These are phyloP conservation scores for Talaromyces amestolkiae DNA, from an alignment of 2,329 filamentous ascomycete genomes.

Conservation along the genomic window DNA sequence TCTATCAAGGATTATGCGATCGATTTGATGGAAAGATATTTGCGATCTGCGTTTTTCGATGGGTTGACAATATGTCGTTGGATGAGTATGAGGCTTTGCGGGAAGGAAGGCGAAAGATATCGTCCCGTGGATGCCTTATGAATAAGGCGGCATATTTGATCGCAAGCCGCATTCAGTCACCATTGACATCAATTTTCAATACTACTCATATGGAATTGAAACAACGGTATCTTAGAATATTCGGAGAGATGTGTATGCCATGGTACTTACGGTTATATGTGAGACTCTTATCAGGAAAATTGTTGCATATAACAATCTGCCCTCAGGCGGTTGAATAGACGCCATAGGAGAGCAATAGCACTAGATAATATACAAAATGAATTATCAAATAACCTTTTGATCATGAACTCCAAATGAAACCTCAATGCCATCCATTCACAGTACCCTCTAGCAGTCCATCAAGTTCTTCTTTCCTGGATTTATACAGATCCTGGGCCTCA, in stretches of 20 bases:
- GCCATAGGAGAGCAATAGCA: not conserved
- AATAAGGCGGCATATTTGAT: conserved; percentile 4
- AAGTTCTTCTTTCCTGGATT: conserved; percentile 73
- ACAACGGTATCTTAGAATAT: not conserved
- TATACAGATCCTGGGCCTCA: conserved; percentile 85
- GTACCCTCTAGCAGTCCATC: conserved; percentile 51
- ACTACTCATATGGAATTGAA: too few relatives aligned
- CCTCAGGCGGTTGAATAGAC: not conserved
- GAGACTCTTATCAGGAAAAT: not conserved
- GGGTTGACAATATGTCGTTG: not conserved
- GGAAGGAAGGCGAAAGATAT: conserved; percentile 4
- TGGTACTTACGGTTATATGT: not conserved
- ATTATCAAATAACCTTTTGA: not conserved
- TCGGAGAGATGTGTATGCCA: not conserved
- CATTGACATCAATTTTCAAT: not conserved
- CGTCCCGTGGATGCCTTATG: not conserved
- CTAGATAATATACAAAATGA: conserved; percentile 14
- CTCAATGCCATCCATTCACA: conserved; percentile 42
- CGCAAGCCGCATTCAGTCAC: conserved; percentile 6
- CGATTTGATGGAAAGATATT: not conserved
- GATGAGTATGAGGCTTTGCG: conserved; percentile 11
- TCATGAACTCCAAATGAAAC: not conserved
- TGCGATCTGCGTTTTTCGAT: not conserved
- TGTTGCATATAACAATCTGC: not conserved
- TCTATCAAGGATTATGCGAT: not conserved